Base-by-base conservation (phyloP, 176 grass and related monocot genomes). In the Neostapfia colusana region DNA sequence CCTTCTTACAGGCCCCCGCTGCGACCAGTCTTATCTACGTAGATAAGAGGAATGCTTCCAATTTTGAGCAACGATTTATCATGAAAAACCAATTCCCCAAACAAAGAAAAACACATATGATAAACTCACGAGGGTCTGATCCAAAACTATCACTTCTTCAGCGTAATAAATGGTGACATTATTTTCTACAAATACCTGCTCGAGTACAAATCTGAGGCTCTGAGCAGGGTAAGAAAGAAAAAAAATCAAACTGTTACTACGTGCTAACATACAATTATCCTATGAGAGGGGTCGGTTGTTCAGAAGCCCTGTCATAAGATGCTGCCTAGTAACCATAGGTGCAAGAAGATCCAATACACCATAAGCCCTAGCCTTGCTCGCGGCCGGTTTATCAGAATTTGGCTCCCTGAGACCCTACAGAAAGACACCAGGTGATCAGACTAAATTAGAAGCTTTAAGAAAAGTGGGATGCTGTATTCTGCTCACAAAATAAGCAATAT, bases 331-430 rank as follows among this genome's bases (percentile, higher is more conserved):
- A 98, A 68, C 95, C 87, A 98, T 54, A 98, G 73, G 85, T 98
- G 95, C 88, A 94, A 36, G 77, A 83, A 86, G 58, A 98, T 35
- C 82, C 76, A 88, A 82, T 98, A 98, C 14, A 66, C 82, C 72
- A 98, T 81, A 4, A 92, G 69, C 50, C 89, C 87, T 83, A 98
- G 87, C 82, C 91, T 98, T 59, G 95, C 89, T 68, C 91, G 83
- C 23, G 95, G 95, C 48, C 78, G 75, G 62, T 84, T 91, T 89
- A 94, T 94, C 64, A 98, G 70, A 72, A 92, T 77, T 64, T 86
- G 89, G 65, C 77, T 88, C 76, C 95, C 95, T 36, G 95, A 94
- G 69, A 98, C 91, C 95, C 95, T 98, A 73, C 82, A 88, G 31
- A 74, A 86, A 81, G 25, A 69, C n/a, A 83, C 7, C 39, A 49